Evolutionary conservation across 176 grass and related monocot species (phyloP).

Genomic region (Dactylis glomerata): DNA sequence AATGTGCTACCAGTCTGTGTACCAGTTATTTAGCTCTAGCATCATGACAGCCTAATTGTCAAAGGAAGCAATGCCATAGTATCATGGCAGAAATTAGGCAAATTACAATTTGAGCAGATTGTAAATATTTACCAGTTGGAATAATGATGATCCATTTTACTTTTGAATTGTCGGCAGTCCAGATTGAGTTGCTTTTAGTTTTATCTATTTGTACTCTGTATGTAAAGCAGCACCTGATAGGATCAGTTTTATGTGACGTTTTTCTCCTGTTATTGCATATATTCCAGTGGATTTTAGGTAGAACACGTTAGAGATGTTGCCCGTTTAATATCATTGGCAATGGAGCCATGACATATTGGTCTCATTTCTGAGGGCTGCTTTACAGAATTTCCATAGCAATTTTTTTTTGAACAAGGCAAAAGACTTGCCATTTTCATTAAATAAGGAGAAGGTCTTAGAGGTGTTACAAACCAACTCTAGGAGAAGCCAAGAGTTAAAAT

Average conservation of each 20-base stretch:
- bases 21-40: background rate
- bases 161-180: background rate
- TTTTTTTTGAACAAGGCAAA: too few relatives aligned
- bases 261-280: background rate
- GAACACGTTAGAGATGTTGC: background rate
- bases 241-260: background rate
- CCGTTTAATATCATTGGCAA: background rate
- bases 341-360: too few relatives aligned
- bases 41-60: background rate
- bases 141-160: background rate
- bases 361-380: too few relatives aligned
- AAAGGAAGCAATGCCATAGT: background rate
- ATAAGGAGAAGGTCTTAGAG: too few relatives aligned
- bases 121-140: conserved; percentile 28
- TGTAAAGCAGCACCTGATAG: background rate
- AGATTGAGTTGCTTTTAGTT: background rate
- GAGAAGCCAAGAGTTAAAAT: too few relatives aligned
- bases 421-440: too few relatives aligned
- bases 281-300: background rate
- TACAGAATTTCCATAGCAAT: too few relatives aligned
- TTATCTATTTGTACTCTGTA: background rate
- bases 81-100: background rate
- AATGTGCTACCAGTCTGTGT: background rate
- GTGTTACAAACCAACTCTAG: too few relatives aligned
- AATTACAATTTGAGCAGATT: background rate